Percentiles rank a stretch among this genome's conserved stretches.
Evolutionary conservation across 768 basidiomycete species (phyloP).

Genomic region (Russula sp.): DNA sequence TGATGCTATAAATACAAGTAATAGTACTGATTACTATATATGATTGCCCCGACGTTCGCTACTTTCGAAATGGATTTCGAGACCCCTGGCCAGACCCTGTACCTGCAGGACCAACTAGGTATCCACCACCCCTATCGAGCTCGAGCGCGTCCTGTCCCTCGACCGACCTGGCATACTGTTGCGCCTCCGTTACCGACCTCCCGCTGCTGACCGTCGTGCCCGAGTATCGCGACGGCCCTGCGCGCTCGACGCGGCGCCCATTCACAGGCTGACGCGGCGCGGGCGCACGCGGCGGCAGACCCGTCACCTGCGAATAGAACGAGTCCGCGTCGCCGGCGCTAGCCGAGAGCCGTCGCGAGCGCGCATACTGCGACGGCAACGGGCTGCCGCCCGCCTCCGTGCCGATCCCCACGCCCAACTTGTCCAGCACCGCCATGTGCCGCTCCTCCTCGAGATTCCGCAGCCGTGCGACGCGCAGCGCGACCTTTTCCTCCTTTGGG

Average conservation of each 20-base stretch:
- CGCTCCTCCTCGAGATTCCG: slow-evolving; percentile 46
- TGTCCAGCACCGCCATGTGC: slow-evolving; percentile 36
- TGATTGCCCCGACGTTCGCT: not conserved
- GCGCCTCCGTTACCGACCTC: slow-evolving; percentile 47
- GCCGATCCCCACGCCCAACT: slow-evolving; percentile 33
- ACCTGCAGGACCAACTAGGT: not conserved
- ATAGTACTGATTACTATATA: too few species aligned
- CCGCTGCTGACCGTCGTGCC: slow-evolving; percentile 37
- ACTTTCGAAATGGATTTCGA: slow-evolving; percentile 12
- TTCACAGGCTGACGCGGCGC: slow-evolving; percentile 70
- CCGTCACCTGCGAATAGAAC: slow-evolving; percentile 66
- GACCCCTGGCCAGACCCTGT: not conserved
- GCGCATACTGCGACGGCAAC: slow-evolving; percentile 15
- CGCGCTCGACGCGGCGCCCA: slow-evolving; percentile 28
- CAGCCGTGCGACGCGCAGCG: slow-evolving; percentile 36
- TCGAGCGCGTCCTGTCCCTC: slow-evolving; percentile 23
- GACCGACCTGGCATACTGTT: slow-evolving; percentile 50
- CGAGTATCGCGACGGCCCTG: slow-evolving; percentile 43
- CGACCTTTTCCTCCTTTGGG: slow-evolving; percentile 19
- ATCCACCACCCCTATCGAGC: not conserved
- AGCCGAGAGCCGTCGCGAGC: slow-evolving; percentile 28
- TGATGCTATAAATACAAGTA: too few species aligned
- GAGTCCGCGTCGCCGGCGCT: slow-evolving; percentile 42
- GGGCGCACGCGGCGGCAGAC: slow-evolving; percentile 51
- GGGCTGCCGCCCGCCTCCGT: slow-evolving; percentile 33